Percentiles rank a stretch among this genome's conserved stretches.
phyloP scores from a whole-genome alignment of 768 basidiomycete genomes.

The Phanerochaete sordida region DNA sequence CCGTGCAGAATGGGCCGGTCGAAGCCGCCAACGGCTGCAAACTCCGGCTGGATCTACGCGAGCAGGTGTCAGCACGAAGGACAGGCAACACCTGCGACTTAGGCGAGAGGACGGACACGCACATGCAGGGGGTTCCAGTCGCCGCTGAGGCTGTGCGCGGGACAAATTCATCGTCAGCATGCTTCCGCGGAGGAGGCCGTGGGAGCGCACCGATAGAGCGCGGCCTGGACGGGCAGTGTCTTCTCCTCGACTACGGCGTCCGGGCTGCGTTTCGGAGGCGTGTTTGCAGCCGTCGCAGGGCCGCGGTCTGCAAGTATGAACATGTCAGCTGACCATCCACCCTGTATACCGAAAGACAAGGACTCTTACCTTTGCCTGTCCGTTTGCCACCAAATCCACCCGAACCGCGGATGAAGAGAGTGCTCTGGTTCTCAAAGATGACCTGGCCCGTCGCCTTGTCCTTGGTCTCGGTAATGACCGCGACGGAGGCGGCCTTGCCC shows the following conservation, averaged over 20 bases:
- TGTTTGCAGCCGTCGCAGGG: conserved; percentile 77
- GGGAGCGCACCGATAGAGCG: conserved; percentile 73
- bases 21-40: conserved; percentile 94
- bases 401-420: conserved; percentile 86
- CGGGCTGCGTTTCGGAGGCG: conserved; percentile 76
- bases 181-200: not conserved
- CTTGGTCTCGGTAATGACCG: conserved; percentile 71
- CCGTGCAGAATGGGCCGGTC: conserved; percentile 85
- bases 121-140: conserved; percentile 76
- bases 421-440: conserved; percentile 90
- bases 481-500: conserved; percentile 92
- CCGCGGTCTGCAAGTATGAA: conserved; percentile 72
- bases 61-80: not conserved
- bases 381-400: conserved; percentile 98
- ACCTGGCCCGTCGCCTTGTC: conserved; percentile 76
- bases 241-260: conserved; percentile 89
- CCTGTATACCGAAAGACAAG: not conserved
- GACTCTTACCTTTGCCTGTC: conserved; percentile 58
- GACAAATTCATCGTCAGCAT: not conserved
- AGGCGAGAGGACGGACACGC: not conserved
- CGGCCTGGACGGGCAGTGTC: conserved; percentile 79
- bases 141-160: conserved; percentile 73
- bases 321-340: not conserved
- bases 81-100: not conserved
- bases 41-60: conserved; percentile 81